phyloP scores from a whole-genome alignment of 257 asterid genomes.

The Nemophila menziesii region DNA sequence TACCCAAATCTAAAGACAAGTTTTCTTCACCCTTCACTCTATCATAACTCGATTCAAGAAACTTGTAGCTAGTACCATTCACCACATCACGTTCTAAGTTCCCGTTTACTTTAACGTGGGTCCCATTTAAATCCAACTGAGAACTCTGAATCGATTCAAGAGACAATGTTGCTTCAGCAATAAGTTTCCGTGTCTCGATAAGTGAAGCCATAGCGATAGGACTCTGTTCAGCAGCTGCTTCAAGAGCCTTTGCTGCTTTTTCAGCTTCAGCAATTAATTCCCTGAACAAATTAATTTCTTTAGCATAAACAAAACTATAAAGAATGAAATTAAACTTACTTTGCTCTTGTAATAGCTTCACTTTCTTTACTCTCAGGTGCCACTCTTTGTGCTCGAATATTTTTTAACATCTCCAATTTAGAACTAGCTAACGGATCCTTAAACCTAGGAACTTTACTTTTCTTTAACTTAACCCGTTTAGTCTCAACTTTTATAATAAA shows the following conservation, averaged over 20 bases:
- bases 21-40: slow-evolving; percentile 17
- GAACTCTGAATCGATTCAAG: slow-evolving; percentile 44
- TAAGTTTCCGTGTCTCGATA: slow-evolving; percentile 62
- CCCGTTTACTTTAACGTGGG: background rate
- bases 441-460: slow-evolving; percentile 32
- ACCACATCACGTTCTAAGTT: background rate
- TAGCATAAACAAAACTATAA: background rate
- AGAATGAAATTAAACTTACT: slow-evolving; percentile 29
- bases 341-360: slow-evolving; percentile 64
- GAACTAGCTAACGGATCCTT: slow-evolving; percentile 70
- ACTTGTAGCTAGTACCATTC: background rate
- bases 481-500: slow-evolving; percentile 18
- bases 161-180: slow-evolving; percentile 54
- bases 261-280: slow-evolving; percentile 82
- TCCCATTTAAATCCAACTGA: slow-evolving; percentile 9
- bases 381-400: slow-evolving; percentile 61
- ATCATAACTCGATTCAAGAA: slow-evolving; percentile 6
- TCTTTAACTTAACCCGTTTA: slow-evolving; percentile 29
- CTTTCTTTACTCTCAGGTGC: slow-evolving; percentile 29
- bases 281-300: slow-evolving; percentile 29
- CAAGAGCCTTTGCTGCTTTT: slow-evolving; percentile 77
- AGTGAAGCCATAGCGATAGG: slow-evolving; percentile 60
- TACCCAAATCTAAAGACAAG: slow-evolving; percentile 15
- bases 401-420: slow-evolving; percentile 74
- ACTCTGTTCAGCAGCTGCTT: slow-evolving; percentile 51